Base-by-base conservation (phyloP, 108 stramenopile genomes). In the Pseudonitzschia delicatissima region DNA sequence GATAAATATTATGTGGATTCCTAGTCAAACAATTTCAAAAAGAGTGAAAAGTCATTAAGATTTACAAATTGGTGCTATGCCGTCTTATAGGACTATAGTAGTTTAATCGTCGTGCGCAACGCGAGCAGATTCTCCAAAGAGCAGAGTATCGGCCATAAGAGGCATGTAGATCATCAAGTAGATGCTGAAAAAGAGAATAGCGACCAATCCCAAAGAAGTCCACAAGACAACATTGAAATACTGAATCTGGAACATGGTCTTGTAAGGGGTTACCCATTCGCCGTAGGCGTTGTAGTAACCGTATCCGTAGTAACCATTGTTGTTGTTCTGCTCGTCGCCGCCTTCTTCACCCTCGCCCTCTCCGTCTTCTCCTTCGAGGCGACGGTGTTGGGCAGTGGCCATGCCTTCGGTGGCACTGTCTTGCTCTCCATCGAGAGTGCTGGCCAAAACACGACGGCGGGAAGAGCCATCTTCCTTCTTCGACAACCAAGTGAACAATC, bases 231-330 rank as follows among this genome's bases (percentile, higher is more conserved):
- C 80, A 62, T 93, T 93, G 86, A 88, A 91, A 45, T 88, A 88
- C 67, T 93, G 92, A 52, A 93, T 93, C 67, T 93, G 87, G 64
- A 87, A 87, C 86, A 93, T 93, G 61, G 87, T 84, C 75, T 90
- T 93, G 78, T 83, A 87, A 44, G 63, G 73, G 48, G 78, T 82
- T 33, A 78, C 68, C 64, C 64, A 77, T 48, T 90, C 75, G 26
- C 69, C 77, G 47, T 85, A 65, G 31, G 69, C 55, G 59, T 86
- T 77, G 74, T 79, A 87, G 77, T 87, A 82, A 66, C 78, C 78
- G 53, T 83, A 85, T 26, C 85, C 83, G 55, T 87, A 81, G 69
- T 76, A 85, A 32, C 75, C 80, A 29, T 63, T 69, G 47, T 70
- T 60, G 7, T 77, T 37, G n/a, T 72, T 45, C 27, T 72, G 33